Base-by-base conservation (phyloP, 176 grass and related monocot genomes). In the Oryza longistaminata region DNA sequence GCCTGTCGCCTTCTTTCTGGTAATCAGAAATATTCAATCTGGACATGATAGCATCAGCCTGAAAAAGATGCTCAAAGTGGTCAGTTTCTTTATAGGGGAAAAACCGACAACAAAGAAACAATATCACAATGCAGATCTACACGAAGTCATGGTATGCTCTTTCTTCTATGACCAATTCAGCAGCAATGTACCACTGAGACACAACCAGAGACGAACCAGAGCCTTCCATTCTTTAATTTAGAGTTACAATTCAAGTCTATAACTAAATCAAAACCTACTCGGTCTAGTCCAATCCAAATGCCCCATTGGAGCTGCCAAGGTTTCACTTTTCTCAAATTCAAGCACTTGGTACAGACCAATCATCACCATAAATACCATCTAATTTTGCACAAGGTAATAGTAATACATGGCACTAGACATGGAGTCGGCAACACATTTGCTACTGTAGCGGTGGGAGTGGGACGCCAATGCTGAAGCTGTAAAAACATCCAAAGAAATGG, bases 31-130 rank as follows among this genome's bases (percentile, higher is more conserved):
- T 75, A 55, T 90, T 90, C 72, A 94, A 87, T 90, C 89, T 98
- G 16, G 91, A 92, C 44, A 93, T 89, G 69, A 94, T 95, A 90
- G 96, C 93, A 82, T 98, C 88, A 82, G 96, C 96, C 96, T 98
- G 86, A 31, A 29, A 87, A 82, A 82, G 40, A 79, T 83, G 74
- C 29, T 19, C 49, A 69, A 72, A 68, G 12, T 50, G 1, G 16
- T 89, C 69, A 81, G 44, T 24, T 79, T 42, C 8, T 9, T 19
- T 48, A 49, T 2, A 9, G 17, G 34, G 0, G 46, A 70, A 29
- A 39, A 35, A 9, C 21, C 37, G 11, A 6, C 42, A 29, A 19
- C 16, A 74, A 5, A 5, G 31, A 29, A 49, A 64, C 4, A 75
- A 27, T 2, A 64, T 37, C 16, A 17, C 68, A 4, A 81, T 12